A percentile compares a stretch with the other conserved stretches of the same genome.
Conservation (phyloP, 495 filamentous ascomycete genomes). For the Aspergillus nanangensis region DNA sequence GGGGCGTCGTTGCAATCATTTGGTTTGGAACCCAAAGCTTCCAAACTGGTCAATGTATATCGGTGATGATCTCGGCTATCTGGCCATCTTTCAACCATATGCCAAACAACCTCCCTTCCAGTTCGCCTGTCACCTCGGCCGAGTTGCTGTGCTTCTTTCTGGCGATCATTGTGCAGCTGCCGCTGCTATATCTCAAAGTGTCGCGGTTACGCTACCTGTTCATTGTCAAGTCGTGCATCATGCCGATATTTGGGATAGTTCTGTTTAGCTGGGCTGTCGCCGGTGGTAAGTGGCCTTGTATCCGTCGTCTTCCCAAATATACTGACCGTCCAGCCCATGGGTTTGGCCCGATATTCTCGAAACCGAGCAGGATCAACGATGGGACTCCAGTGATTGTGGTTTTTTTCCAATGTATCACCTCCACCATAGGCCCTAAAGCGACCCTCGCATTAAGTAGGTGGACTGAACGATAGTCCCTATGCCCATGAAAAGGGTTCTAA, state of each 20-base stretch:
- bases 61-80: slow-evolving; percentile 50
- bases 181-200: slow-evolving; percentile 46
- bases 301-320: not conserved
- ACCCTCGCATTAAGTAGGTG: slow-evolving; percentile 36
- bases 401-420: slow-evolving; percentile 23
- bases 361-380: slow-evolving; percentile 16
- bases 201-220: slow-evolving; percentile 56
- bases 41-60: slow-evolving; percentile 47
- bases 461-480: no score
- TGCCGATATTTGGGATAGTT: slow-evolving; percentile 47
- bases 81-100: slow-evolving; percentile 52
- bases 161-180: slow-evolving; percentile 43
- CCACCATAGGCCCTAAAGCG: slow-evolving; percentile 15
- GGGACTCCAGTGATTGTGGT: slow-evolving; percentile 17
- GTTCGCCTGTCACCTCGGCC: slow-evolving; percentile 41
- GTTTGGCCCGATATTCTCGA: slow-evolving; percentile 28
- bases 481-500: no score
- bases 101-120: slow-evolving; percentile 42
- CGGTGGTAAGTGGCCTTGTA: not conserved
- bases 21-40: slow-evolving; percentile 32
- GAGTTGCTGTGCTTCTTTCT: slow-evolving; percentile 46
- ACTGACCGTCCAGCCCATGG: slow-evolving; percentile 30
- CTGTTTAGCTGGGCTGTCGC: slow-evolving; percentile 51
- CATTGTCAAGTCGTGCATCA: slow-evolving; percentile 51
- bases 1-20: slow-evolving; percentile 18